These are phyloP conservation scores for Ophioceras dolichostomum DNA, from an alignment of 2,329 filamentous ascomycete genomes.

Conservation along the genomic window DNA sequence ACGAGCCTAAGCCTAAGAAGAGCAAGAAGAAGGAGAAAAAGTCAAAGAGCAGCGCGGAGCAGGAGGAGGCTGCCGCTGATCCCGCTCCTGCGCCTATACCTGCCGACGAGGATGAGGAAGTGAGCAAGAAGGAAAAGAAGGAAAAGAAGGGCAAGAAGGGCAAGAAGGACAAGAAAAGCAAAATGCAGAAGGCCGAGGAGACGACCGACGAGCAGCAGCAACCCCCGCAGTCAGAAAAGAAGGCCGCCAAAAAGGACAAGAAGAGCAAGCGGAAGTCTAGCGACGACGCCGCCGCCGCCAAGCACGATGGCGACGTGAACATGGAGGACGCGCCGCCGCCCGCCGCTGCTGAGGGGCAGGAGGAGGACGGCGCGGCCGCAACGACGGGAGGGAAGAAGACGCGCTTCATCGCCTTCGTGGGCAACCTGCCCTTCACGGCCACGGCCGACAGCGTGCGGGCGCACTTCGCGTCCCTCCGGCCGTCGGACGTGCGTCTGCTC, in stretches of 20 bases:
- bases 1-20: slow-evolving; percentile 21
- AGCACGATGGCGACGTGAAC: background rate
- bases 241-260: background rate
- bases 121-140: background rate
- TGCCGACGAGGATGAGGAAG: background rate
- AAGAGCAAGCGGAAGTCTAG: background rate
- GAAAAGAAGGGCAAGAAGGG: background rate
- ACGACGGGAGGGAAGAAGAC: background rate
- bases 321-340: background rate
- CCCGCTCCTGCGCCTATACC: too few species aligned
- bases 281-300: background rate
- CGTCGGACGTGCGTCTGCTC: slow-evolving; percentile 59
- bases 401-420: slow-evolving; percentile 50
- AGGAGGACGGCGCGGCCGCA: background rate
- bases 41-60: background rate
- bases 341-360: background rate
- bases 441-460: slow-evolving; percentile 55
- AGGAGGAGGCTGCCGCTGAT: background rate
- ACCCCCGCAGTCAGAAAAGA: background rate
- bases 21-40: slow-evolving; percentile 9
- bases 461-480: slow-evolving; percentile 70
- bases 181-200: background rate
- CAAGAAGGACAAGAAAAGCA: background rate
- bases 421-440: slow-evolving; percentile 81
- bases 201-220: background rate